phyloP scores from a whole-genome alignment of 495 filamentous ascomycete genomes.

The Sordaria brevicollis region DNA sequence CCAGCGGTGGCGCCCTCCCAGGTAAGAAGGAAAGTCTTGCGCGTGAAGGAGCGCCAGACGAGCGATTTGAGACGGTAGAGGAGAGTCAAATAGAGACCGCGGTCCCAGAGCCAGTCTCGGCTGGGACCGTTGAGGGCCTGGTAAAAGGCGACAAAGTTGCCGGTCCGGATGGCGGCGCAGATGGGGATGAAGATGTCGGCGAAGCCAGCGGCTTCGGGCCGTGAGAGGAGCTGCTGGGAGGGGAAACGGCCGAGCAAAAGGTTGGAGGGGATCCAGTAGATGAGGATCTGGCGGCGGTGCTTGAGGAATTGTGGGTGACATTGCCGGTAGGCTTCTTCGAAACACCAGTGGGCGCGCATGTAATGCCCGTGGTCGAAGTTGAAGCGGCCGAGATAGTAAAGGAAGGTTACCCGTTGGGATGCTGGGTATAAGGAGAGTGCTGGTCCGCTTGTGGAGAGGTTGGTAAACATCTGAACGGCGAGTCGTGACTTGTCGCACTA shows the following conservation, averaged over 20 bases:
- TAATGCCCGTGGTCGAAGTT: slow-evolving; percentile 75
- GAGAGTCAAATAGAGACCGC: slow-evolving; percentile 62
- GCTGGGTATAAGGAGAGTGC: slow-evolving; percentile 71
- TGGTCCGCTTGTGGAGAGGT: slow-evolving; percentile 73
- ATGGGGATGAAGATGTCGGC: slow-evolving; percentile 63
- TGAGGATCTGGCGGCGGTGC: slow-evolving; percentile 71
- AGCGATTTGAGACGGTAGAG: slow-evolving; percentile 65
- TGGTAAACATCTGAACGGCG: slow-evolving; percentile 80
- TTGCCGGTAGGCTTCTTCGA: slow-evolving; percentile 73
- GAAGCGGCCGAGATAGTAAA: slow-evolving; percentile 90
- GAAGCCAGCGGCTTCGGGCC: slow-evolving; percentile 65
- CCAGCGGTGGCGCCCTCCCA: slow-evolving; percentile 47
- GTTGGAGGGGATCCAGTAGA: slow-evolving; percentile 74
- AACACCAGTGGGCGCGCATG: slow-evolving; percentile 57
- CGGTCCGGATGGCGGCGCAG: slow-evolving; percentile 59
- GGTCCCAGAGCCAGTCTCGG: slow-evolving; percentile 64
- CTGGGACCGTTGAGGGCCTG: slow-evolving; percentile 41
- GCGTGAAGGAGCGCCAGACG: slow-evolving; percentile 73
- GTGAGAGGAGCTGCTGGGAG: slow-evolving; percentile 47
- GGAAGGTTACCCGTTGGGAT: slow-evolving; percentile 80
- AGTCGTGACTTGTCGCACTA: slow-evolving; percentile 52
- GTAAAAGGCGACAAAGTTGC: slow-evolving; percentile 70
- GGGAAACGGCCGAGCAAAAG: slow-evolving; percentile 83
- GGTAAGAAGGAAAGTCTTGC: slow-evolving; percentile 55
- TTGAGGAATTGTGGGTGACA: slow-evolving; percentile 54